Percentiles rank a stretch among this genome's conserved stretches.
Evolutionary conservation across 106 monocot species (phyloP).

Genomic region (Dendrobium huoshanense): DNA sequence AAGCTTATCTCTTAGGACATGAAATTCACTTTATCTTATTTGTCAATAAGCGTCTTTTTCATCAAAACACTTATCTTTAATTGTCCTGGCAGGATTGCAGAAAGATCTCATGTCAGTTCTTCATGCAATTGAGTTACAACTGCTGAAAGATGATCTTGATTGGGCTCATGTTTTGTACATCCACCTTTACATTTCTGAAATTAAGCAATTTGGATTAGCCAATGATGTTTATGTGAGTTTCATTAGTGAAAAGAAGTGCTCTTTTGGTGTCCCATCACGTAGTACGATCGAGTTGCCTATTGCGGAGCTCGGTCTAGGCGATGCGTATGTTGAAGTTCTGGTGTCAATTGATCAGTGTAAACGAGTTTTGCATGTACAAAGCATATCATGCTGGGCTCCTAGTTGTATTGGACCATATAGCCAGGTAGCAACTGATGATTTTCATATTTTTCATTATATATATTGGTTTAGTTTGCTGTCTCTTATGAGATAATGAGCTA

Average conservation of each 20-base stretch:
- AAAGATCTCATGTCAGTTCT: conserved; percentile 50
- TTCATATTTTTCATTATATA: neutral
- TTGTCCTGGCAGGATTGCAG: conserved; percentile 38
- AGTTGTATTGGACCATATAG: conserved; percentile 99
- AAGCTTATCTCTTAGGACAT: neutral
- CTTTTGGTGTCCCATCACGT: conserved; percentile 83
- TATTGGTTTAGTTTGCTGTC: neutral
- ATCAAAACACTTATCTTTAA: neutral
- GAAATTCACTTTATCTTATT: neutral
- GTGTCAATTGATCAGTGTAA: conserved; percentile 55
- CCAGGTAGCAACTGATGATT: conserved; percentile 40
- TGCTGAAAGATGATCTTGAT: conserved; percentile 47
- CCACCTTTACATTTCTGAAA: conserved; percentile 90
- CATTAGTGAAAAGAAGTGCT: conserved; percentile 76
- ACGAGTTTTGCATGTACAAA: conserved; percentile 95
- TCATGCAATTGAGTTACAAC: conserved; percentile 45
- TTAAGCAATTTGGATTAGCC: conserved; percentile 65
- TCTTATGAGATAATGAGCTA: neutral
- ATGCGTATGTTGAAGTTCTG: conserved; percentile 76
- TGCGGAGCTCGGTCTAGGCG: conserved; percentile 41
- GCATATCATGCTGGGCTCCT: conserved; percentile 99
- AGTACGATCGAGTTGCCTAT: conserved; percentile 88
- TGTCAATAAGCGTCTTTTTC: conserved; percentile 1
- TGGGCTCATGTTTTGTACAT: conserved; percentile 86
- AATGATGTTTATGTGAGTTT: conserved; percentile 84